Percentiles rank a stretch among this genome's conserved stretches.
These are phyloP conservation scores for Hericium alpestre DNA, from an alignment of 768 basidiomycete species.

Conservation along the genomic window DNA sequence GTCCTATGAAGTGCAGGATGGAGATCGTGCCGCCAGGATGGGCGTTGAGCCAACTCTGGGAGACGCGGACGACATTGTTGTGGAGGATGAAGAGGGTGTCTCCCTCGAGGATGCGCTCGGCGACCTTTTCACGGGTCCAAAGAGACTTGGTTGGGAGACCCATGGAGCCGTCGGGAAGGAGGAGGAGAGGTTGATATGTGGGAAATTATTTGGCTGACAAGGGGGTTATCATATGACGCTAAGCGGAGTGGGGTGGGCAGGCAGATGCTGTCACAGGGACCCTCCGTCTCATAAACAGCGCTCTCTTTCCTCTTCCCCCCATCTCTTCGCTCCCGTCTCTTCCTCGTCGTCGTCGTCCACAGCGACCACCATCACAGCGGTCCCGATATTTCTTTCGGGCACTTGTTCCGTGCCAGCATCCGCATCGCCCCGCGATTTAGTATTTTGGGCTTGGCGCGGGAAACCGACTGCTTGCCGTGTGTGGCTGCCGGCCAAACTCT, in stretches of 20 bases:
- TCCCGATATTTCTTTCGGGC: neutral
- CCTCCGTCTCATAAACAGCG: too few relatives aligned
- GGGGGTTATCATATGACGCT: neutral
- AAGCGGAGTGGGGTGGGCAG: too few relatives aligned
- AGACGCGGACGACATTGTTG: conserved; percentile 52
- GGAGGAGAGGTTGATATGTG: neutral
- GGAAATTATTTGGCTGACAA: too few relatives aligned
- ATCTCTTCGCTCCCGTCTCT: neutral
- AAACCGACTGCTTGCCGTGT: neutral
- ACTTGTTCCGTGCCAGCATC: neutral
- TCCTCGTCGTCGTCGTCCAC: neutral
- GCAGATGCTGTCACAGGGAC: too few relatives aligned
- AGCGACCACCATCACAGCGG: neutral
- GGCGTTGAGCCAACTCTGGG: conserved; percentile 64
- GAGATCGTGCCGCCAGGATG: conserved; percentile 89
- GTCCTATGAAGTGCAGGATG: conserved; percentile 88
- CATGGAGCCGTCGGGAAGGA: neutral
- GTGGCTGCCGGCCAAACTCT: neutral
- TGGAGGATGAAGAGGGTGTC: conserved; percentile 68
- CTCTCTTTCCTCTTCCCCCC: neutral
- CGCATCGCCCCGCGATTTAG: too few relatives aligned
- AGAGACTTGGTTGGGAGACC: neutral
- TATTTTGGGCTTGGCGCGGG: neutral
- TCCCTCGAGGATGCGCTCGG: conserved; percentile 62
- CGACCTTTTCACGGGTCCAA: conserved; percentile 48